Conservation (phyloP, 108 stramenopile species). For the Nitzschia sp. region DNA sequence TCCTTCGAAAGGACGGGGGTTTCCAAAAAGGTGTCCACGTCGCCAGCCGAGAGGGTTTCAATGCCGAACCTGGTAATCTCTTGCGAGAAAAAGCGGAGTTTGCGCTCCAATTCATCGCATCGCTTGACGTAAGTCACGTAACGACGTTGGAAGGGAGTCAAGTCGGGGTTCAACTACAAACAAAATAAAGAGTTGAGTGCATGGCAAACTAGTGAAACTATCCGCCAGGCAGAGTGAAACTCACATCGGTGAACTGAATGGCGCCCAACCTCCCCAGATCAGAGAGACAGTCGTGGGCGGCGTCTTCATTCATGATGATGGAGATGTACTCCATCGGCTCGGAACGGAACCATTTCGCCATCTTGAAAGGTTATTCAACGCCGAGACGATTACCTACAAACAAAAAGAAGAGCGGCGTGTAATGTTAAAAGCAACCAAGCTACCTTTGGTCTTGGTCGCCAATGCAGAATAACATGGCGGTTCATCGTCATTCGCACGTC, state of each 20-base stretch:
- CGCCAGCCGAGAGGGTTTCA: constrained; percentile 65
- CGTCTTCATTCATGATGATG: constrained; percentile 97
- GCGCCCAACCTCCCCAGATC: constrained; percentile 92
- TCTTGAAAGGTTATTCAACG: constrained; percentile 38
- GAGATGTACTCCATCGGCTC: constrained; percentile 98
- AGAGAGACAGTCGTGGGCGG: constrained; percentile 91
- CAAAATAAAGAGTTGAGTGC: background rate
- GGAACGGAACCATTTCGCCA: constrained; percentile 98
- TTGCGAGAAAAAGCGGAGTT: constrained; percentile 87
- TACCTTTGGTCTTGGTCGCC: background rate
- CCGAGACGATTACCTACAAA: background rate
- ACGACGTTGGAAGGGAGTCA: constrained; percentile 98
- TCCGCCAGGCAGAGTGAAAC: constrained; percentile 27
- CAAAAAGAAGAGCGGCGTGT: background rate
- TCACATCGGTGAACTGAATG: constrained; percentile 96
- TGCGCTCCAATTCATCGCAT: constrained; percentile 98
- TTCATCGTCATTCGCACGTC: background rate
- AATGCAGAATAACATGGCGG: background rate
- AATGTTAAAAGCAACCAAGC: background rate
- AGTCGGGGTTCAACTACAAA: constrained; percentile 90
- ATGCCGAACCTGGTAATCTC: constrained; percentile 94
- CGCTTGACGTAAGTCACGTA: constrained; percentile 97
- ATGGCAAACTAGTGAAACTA: too few species aligned
- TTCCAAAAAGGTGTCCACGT: constrained; percentile 62
- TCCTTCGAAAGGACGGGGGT: constrained; percentile 32